These are phyloP conservation scores for Oleoguttula mirabilis DNA, from an alignment of 495 filamentous ascomycete species.

Conservation along the genomic window DNA sequence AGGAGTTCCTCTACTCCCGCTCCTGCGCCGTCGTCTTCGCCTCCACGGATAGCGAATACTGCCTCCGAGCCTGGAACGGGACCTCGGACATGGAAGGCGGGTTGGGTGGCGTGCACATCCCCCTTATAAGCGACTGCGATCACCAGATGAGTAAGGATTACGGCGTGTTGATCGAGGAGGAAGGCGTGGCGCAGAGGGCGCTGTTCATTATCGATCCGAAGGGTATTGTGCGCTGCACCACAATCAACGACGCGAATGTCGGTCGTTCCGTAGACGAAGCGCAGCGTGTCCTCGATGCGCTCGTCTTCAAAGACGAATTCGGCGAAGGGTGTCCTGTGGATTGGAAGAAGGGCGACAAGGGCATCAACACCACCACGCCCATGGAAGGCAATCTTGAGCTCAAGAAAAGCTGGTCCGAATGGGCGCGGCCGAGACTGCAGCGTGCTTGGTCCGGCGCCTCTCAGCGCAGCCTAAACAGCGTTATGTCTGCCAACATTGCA, in stretches of 20 bases:
- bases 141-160: constrained; percentile 43
- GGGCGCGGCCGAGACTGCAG: constrained; percentile 15
- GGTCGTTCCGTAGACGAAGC: constrained; percentile 48
- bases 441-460: constrained; percentile 14
- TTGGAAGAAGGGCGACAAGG: constrained; percentile 42
- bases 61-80: constrained; percentile 43
- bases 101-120: constrained; percentile 40
- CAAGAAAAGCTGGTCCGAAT: constrained; percentile 22
- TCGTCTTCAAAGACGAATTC: constrained; percentile 49
- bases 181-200: constrained; percentile 45
- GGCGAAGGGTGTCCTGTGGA: constrained; percentile 42
- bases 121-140: constrained; percentile 44
- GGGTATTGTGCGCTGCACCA: constrained; percentile 43
- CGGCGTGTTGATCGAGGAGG: constrained; percentile 46
- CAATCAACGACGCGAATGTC: constrained; percentile 48
- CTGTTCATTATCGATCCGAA: constrained; percentile 50
- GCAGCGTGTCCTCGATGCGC: constrained; percentile 45
- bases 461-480: constrained; percentile 4
- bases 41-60: constrained; percentile 36
- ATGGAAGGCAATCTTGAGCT: constrained; percentile 24
- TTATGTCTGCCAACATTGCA: background rate
- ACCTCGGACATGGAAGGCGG: constrained; percentile 42
- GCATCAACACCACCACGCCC: constrained; percentile 36
- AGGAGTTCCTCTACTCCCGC: constrained; percentile 34
- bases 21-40: constrained; percentile 42